These are phyloP conservation scores for Amanita pallidorosea DNA, from an alignment of 768 basidiomycete genomes.

Conservation along the genomic window DNA sequence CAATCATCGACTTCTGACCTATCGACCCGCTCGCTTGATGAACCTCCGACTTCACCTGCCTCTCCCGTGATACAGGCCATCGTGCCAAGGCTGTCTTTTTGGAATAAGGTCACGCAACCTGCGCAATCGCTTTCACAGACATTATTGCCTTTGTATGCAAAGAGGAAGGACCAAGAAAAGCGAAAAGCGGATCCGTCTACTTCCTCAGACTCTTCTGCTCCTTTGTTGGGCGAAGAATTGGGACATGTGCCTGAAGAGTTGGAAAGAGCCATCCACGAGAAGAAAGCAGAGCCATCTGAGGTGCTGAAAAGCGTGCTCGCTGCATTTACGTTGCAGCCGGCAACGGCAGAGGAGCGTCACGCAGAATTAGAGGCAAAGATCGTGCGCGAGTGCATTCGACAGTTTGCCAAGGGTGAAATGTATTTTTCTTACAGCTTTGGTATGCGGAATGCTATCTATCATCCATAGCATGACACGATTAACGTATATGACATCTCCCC, in stretches of 20 bases:
- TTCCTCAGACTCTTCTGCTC: background rate
- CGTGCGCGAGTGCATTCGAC: conserved; percentile 63
- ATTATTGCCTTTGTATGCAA: background rate
- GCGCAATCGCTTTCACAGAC: conserved; percentile 9
- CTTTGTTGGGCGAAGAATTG: conserved; percentile 10
- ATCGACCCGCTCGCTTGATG: conserved; percentile 45
- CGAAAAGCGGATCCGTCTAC: background rate
- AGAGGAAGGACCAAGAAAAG: background rate
- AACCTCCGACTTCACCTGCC: conserved; percentile 32
- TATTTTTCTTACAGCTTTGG: conserved; percentile 85
- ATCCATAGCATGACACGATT: background rate
- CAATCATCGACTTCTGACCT: conserved; percentile 37
- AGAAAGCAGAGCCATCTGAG: conserved; percentile 35
- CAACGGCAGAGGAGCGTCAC: conserved; percentile 53
- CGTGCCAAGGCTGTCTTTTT: conserved; percentile 62
- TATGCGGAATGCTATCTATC: conserved; percentile 18
- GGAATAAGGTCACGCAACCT: conserved; percentile 52
- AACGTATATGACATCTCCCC: conserved; percentile 3
- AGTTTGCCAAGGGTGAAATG: conserved; percentile 80
- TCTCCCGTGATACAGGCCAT: conserved; percentile 53
- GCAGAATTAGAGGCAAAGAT: conserved; percentile 78
- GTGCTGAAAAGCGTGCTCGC: conserved; percentile 49
- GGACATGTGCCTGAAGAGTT: conserved; percentile 21
- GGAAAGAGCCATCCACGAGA: conserved; percentile 34
- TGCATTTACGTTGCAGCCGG: conserved; percentile 51